Base-by-base conservation (phyloP, 148 eudicot genomes). In the Cornus florida region DNA sequence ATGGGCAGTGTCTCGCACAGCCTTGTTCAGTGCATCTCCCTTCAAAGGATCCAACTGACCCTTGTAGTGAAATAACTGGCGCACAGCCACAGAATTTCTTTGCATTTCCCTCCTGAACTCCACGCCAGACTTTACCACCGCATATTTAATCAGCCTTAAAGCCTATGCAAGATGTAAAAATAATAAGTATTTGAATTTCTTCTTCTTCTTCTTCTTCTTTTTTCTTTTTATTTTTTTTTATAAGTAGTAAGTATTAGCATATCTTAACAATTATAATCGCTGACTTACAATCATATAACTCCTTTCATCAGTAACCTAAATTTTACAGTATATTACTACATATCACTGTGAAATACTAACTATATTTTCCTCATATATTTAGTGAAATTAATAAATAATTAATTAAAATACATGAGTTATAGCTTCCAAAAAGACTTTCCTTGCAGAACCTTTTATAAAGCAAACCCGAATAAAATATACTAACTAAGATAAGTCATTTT, bases 51-150 rank as follows among this genome's bases (percentile, higher is more conserved):
- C 92, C 6, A 90, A 86, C 57, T 88, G 83, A 70, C 97, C 97
- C 83, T 84, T 92, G 86, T 90, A 84, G 82, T 92, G 94, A 75
- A 92, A 87, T 76, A 92, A 78, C 77, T 92, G 94, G 43, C 91
- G 87, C 65, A 92, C 87, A 57, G 92, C 90, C 86, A 92, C 94
- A 1, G 97, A 90, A 83, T 92, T 88, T 84, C 97, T 88, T 86
- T 92, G 97, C 92, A 92, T 90, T 81, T 90, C 97, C 79, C 94
- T 90, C 85, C 89, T 90, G 76, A 92, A 92, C 80, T 92, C 97
- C 64, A 89, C 81, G 74, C 93, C 94, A 7, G 97, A 90, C 80
- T 92, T 92, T 70, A 88, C 92, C 73, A 92, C 94, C 70, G 91
- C 84, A 86, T 90, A 90, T 78, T 92, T 92, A 74, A 92, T 90